These are phyloP conservation scores for Striga asiatica DNA, from an alignment of 257 asterid genomes.

Conservation along the genomic window DNA sequence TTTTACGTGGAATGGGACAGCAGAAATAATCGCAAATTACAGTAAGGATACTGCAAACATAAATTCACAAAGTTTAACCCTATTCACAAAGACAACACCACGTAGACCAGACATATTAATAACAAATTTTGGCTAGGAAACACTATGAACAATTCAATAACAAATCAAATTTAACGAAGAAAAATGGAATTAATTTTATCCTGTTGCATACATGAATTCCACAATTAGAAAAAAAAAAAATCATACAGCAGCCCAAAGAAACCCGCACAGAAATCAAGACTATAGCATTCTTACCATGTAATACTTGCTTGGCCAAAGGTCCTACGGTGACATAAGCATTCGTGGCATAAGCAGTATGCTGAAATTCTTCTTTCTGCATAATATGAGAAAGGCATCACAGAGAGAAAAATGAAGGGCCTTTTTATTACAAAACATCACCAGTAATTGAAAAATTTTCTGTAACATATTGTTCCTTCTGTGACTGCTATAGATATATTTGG, in stretches of 20 bases:
- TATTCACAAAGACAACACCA: not conserved
- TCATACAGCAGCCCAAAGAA: not conserved
- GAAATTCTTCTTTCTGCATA: constrained; percentile 93
- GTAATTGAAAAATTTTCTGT: not conserved
- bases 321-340: constrained; percentile 87
- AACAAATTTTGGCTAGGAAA: not conserved
- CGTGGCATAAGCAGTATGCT: constrained; percentile 90
- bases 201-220: not conserved
- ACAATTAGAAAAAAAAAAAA: not conserved
- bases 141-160: not conserved
- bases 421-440: not conserved
- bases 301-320: constrained; percentile 66
- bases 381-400: constrained; percentile 2
- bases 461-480: not conserved
- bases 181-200: not conserved
- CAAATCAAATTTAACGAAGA: not conserved
- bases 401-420: not conserved
- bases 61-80: not conserved
- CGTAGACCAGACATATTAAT: not conserved
- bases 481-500: not conserved
- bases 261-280: not conserved
- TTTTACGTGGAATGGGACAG: too few relatives aligned
- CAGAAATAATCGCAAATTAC: too few relatives aligned
- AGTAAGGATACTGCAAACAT: too few relatives aligned
- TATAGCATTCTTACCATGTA: constrained; percentile 50